A percentile compares a stretch with the other conserved stretches of the same genome.
These are phyloP conservation scores for Kodamaea lidongshanica DNA, from an alignment of 805 yeast genomes.

Conservation along the genomic window DNA sequence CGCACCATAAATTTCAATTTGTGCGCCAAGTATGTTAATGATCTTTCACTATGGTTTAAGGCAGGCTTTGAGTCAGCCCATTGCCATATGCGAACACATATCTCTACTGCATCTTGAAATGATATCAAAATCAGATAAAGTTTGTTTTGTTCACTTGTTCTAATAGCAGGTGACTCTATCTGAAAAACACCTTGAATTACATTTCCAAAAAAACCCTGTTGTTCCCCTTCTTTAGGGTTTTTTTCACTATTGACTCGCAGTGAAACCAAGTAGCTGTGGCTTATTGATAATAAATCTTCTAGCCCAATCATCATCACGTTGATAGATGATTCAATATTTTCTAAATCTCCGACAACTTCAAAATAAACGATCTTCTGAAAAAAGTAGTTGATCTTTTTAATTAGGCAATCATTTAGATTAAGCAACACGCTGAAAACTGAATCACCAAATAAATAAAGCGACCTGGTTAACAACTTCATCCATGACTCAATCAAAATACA, in stretches of 20 bases:
- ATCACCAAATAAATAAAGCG: constrained; percentile 45
- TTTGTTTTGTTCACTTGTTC: constrained; percentile 47
- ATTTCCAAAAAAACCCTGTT: constrained; percentile 54
- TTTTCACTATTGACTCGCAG: constrained; percentile 9
- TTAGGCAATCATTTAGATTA: constrained; percentile 47
- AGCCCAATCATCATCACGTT: constrained; percentile 51
- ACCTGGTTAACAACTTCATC: constrained; percentile 45
- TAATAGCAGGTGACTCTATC: constrained; percentile 54
- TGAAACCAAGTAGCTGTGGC: constrained; percentile 47
- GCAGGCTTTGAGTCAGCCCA: constrained; percentile 46
- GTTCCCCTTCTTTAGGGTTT: constrained; percentile 13
- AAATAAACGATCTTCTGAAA: constrained; percentile 27
- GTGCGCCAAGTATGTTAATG: constrained; percentile 41
- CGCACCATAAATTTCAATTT: constrained; percentile 65
- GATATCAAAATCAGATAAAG: constrained; percentile 54
- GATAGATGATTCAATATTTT: constrained; percentile 38
- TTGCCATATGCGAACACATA: constrained; percentile 62
- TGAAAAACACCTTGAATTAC: constrained; percentile 77
- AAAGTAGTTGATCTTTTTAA: constrained; percentile 30
- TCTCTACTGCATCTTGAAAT: constrained; percentile 51
- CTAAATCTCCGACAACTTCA: constrained; percentile 11
- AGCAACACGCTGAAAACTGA: constrained; percentile 52
- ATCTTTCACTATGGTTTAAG: constrained; percentile 13
- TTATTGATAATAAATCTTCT: constrained; percentile 55
- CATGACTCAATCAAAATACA: constrained; percentile 41